Conservation (phyloP, 2,329 filamentous ascomycete genomes). For the Botrytis hyacinthi region DNA sequence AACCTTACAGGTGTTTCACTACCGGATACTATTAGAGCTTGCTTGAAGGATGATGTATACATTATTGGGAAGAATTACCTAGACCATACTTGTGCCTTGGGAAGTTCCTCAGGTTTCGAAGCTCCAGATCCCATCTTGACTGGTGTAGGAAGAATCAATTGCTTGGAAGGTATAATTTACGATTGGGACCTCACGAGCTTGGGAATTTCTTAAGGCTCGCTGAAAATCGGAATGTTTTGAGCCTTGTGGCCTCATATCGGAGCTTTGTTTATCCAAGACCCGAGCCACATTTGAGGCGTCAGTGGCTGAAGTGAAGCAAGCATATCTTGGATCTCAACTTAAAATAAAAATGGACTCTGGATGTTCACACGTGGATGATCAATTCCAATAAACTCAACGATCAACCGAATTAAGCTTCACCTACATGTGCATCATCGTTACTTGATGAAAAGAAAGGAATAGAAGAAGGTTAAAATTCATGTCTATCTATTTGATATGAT, state of each 20-base stretch:
- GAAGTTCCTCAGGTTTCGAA: conserved; percentile 34
- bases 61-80: conserved; percentile 28
- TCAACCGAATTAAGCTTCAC: conserved; percentile 2
- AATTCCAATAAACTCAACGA: conserved; percentile 5
- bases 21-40: conserved; percentile 23
- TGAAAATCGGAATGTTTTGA: not conserved
- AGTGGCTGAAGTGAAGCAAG: not conserved
- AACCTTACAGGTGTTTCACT: conserved; percentile 65
- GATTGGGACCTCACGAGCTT: conserved; percentile 17
- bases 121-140: conserved; percentile 37
- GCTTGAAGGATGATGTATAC: not conserved
- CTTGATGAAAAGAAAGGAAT: not conserved
- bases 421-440: not conserved
- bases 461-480: not conserved
- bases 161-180: conserved; percentile 8
- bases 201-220: conserved; percentile 26
- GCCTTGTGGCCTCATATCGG: conserved; percentile 11
- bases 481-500: not conserved
- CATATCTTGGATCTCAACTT: not conserved
- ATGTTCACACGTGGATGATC: not conserved
- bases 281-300: not conserved
- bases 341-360: not conserved
- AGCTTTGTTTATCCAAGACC: not conserved
- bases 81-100: conserved; percentile 36
- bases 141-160: conserved; percentile 19